Evolutionary conservation across 768 basidiomycete genomes (phyloP), one percentile per base, ranked within the genome.

Genomic region (Russula virescens): DNA sequence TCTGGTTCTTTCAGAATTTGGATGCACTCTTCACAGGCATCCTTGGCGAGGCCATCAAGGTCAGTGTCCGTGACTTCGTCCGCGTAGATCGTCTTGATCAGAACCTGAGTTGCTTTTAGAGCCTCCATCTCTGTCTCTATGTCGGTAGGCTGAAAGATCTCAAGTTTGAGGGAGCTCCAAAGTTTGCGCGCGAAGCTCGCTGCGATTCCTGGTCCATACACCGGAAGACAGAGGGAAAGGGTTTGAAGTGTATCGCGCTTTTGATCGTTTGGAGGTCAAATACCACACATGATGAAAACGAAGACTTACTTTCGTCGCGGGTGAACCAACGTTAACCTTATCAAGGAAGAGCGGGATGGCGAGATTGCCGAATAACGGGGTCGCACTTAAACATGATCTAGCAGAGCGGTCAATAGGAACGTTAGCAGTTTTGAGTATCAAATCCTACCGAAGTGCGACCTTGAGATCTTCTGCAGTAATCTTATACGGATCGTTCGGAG

Each of bases 131-230:
- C 92, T 8, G 89, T 91, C 35, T 81, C 74, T 7, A 75, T 55
- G 71, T 98, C 95, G 2, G 86, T 88, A 0, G 96, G 91, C 79
- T 98, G 94, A 73, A 98, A 91, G 40, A 98, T 89, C 94, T 98
- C 97, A 26, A 98, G 79, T 71, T 93, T 96, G 38, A 98, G 73
- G 0, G 87, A 80, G 72, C 88, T 94, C 93, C 94, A 97, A n/a
- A 98, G 73, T 66, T 93, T 87, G 4, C 79, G 78, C 1, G 88
- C 89, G 60, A 82, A 81, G 11, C 81, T 80, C 16, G 81, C 79
- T 2, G 84, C 85, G 4, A 85, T 74, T 2, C 74, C 74, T 0
- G 82, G 69, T 2, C 95, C 97, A 71, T 96, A 98, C 0, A 91
- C 83, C 4, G 96, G 93, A 51, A 98, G 79, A 70, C 90, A 94